Evolutionary conservation across 2,329 filamentous ascomycete species (phyloP), one percentile per base, ranked within the genome.

Genomic region (Myriangium duriaei): DNA sequence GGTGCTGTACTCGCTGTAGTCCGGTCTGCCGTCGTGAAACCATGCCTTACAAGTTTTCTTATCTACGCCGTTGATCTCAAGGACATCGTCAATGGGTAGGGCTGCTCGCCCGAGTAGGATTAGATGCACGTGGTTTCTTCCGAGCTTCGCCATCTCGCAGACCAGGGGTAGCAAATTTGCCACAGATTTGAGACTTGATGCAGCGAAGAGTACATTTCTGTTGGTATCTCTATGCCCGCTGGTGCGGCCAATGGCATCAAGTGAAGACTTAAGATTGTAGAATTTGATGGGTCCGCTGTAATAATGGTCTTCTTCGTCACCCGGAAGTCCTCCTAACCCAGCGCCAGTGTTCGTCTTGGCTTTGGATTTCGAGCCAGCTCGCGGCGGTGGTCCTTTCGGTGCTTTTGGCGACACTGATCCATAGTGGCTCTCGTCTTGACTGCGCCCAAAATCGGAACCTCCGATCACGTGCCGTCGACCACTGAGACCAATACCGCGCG

Each of bases 11-110:
- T 67, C 58, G n/a, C 74, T 65, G 52, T 74, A 76, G 53, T 94
- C 81, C 1, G 82, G 76, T 15, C 88, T 76, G 24, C 79, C 86
- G 68, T 96, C 73, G 54, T 79, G 74, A 64, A 71, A 74, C 32
- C 60, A 56, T 10, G 92, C 66, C 12, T 73, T 69, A 57, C 91
- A 96, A 3, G 62, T 64, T 2, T 55, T 55, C 29, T 74, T 65
- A 32, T 75, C 71, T n/a, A 94, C 70, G 19, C 85, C 84, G 56
- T 95, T 95, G 42, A 94, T 67, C 37, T 74, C 66, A 48, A 79
- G 68, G 19, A 96, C 65, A 21, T 81, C 73, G 11, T 76, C 68
- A 35, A 92, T 58, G 0, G 72, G 63, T 35, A 94, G 71, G 10
- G 78, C 71, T 42, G 77, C 79, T 42, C 79, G 71, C 34, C 86